Percentiles rank a stretch among this genome's conserved stretches.
These are phyloP conservation scores for Starmerella stigmatis DNA, from an alignment of 805 yeast genomes.

Conservation along the genomic window DNA sequence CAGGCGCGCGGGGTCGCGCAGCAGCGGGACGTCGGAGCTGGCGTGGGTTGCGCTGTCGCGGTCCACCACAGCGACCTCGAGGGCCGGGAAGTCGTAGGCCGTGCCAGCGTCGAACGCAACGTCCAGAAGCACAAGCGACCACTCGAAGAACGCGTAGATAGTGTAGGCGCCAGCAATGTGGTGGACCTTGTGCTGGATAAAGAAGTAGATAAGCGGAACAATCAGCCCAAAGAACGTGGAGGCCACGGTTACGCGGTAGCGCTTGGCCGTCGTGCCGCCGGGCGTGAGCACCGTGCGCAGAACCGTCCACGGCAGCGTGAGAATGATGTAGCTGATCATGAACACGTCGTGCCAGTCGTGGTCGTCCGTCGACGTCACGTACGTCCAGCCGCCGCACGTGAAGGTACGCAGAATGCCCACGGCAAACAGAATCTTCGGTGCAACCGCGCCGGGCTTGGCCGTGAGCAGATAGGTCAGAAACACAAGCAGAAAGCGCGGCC, in stretches of 20 bases:
- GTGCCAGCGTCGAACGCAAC: constrained; percentile 77
- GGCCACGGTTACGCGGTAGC: constrained; percentile 40
- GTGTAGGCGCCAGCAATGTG: constrained; percentile 90
- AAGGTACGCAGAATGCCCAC: constrained; percentile 80
- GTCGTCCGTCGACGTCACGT: constrained; percentile 92
- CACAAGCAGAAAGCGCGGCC: constrained; percentile 71
- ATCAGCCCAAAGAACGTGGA: constrained; percentile 60
- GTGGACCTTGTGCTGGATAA: constrained; percentile 86
- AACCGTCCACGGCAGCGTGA: constrained; percentile 86
- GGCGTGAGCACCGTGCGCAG: constrained; percentile 44
- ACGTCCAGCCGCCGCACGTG: constrained; percentile 98
- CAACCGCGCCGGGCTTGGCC: constrained; percentile 32
- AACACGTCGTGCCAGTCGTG: constrained; percentile 93
- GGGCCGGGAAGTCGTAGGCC: constrained; percentile 51
- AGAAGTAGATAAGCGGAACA: constrained; percentile 76
- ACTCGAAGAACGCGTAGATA: constrained; percentile 85
- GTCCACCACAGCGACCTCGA: constrained; percentile 40
- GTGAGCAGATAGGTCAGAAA: constrained; percentile 39
- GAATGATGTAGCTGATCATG: constrained; percentile 80
- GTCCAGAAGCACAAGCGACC: constrained; percentile 79
- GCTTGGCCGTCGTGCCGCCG: constrained; percentile 37
- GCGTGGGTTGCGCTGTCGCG: constrained; percentile 17
- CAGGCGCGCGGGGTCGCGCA: constrained; percentile 19
- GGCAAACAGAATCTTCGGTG: constrained; percentile 31
- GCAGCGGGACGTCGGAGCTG: constrained; percentile 16